These are phyloP conservation scores for Pecoramyces ruminantium DNA, from an alignment of 192 early-diverging fungal genomes.

Conservation along the genomic window DNA sequence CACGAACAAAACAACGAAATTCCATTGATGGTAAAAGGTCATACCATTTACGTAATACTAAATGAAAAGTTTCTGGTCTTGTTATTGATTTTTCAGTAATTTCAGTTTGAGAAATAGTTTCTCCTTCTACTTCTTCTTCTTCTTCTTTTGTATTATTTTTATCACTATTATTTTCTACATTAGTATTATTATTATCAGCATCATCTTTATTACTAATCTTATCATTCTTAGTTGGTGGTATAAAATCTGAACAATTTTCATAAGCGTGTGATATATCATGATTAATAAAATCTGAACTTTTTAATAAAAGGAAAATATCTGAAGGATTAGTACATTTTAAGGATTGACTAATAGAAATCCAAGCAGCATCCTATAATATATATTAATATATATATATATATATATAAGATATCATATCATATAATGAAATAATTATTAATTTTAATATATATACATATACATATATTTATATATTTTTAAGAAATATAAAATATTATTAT, in stretches of 20 bases:
- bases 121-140: neutral
- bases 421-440: no score
- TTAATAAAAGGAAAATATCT: constrained; percentile 79
- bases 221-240: neutral
- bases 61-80: constrained; percentile 27
- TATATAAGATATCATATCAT: constrained; percentile 2
- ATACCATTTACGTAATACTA: constrained; percentile 82
- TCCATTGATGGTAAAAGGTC: constrained; percentile 80
- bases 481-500: no score
- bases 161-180: neutral
- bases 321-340: constrained; percentile 54
- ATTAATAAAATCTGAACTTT: constrained; percentile 77
- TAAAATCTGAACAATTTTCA: constrained; percentile 34
- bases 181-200: neutral
- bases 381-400: neutral
- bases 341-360: constrained; percentile 67
- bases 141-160: constrained; percentile 7
- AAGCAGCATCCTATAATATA: constrained; percentile 53
- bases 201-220: neutral
- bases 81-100: constrained; percentile 6
- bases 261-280: constrained; percentile 65
- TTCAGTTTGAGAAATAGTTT: neutral
- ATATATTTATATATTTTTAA: no score
- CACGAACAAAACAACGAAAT: constrained; percentile 84
- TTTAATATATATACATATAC: no score